Conservation (phyloP, 1,284 basidiomycete genomes). For the Agaricales sp. region DNA sequence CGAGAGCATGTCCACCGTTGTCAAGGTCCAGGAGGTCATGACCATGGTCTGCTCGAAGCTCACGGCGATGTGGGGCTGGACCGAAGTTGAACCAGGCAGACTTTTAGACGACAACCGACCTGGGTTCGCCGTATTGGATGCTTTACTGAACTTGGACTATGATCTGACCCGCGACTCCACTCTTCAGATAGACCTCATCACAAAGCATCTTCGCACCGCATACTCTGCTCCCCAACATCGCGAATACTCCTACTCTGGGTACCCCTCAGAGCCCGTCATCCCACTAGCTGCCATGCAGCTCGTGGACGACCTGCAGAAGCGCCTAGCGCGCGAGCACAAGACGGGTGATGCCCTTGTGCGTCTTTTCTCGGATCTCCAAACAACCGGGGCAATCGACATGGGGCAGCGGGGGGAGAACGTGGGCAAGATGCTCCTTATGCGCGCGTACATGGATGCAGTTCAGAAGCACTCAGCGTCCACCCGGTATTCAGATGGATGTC, state of each 20-base stretch:
- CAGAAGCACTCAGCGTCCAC: not conserved
- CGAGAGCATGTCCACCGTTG: not conserved
- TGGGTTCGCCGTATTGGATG: no score
- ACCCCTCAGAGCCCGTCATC: not conserved
- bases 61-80: not conserved
- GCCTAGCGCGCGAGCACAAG: not conserved
- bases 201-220: no score
- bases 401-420: no score
- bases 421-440: not conserved
- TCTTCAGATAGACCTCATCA: no score
- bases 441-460: not conserved
- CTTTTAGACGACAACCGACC: not conserved
- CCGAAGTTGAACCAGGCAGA: not conserved
- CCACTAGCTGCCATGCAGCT: not conserved
- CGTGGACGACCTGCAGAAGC: not conserved
- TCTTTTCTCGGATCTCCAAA: no score
- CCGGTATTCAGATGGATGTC: no score
- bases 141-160: no score
- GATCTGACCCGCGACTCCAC: no score
- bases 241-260: not conserved
- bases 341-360: no score
- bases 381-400: no score
- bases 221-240: not conserved
- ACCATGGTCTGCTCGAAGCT: no score
- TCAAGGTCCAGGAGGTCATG: no score